A percentile compares a stretch with the other conserved stretches of the same genome.
These are phyloP conservation scores for Lodderomyces beijingensis DNA, from an alignment of 1,139 yeast genomes.

Conservation along the genomic window DNA sequence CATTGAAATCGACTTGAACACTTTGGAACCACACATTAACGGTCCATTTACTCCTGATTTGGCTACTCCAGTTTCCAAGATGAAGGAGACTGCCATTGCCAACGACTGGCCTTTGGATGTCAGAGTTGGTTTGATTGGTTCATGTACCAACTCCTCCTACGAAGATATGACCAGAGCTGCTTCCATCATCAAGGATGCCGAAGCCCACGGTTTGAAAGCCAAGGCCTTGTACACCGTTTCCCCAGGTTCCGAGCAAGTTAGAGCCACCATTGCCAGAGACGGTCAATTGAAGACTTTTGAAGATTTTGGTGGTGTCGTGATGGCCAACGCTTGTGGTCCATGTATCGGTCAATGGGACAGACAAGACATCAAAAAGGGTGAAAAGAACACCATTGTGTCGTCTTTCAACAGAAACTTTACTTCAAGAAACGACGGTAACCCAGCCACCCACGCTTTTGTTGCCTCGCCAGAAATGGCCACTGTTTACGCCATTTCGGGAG, in stretches of 20 bases:
- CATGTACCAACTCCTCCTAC: conserved; percentile 98
- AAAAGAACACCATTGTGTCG: conserved; percentile 95
- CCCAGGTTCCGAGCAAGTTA: conserved; percentile 98
- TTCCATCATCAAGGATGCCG: conserved; percentile 88
- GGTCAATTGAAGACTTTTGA: conserved; percentile 88
- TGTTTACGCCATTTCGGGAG: conserved; percentile 96
- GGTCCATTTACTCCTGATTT: conserved; percentile 99
- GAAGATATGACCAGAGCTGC: conserved; percentile 99
- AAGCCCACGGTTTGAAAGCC: conserved; percentile 82
- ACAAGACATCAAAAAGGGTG: conserved; percentile 95
- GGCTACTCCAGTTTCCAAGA: conserved; percentile 93
- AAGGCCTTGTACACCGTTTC: conserved; percentile 91
- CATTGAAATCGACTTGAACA: conserved; percentile 89
- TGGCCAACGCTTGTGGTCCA: conserved; percentile 99
- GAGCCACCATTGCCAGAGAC: conserved; percentile 98
- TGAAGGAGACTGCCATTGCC: conserved; percentile 82
- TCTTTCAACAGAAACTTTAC: conserved; percentile 99
- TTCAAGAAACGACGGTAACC: conserved; percentile 98
- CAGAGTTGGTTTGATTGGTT: conserved; percentile 95
- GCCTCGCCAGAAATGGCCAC: conserved; percentile 98
- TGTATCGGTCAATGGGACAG: conserved; percentile 99
- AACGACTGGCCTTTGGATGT: conserved; percentile 94
- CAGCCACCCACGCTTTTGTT: conserved; percentile 95
- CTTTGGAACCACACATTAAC: conserved; percentile 95
- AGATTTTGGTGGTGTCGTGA: conserved; percentile 90